phyloP scores from a whole-genome alignment of 305 asterid genomes.

The Solanum aculeatissimum region DNA sequence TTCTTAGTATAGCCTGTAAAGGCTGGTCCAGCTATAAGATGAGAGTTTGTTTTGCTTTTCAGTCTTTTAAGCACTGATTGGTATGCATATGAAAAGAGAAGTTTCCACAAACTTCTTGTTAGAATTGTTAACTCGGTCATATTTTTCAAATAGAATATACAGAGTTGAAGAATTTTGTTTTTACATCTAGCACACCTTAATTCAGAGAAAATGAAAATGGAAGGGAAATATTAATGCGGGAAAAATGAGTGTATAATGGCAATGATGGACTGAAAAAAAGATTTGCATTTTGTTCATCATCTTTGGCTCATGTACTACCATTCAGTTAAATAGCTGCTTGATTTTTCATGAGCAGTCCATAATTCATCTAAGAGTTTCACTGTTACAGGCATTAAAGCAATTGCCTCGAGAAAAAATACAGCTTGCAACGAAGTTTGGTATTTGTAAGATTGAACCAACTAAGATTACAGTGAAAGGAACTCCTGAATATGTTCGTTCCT shows the following conservation, averaged over 20 bases:
- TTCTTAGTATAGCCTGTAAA: not conserved
- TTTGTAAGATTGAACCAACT: slow-evolving; percentile 7
- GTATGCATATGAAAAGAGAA: not conserved
- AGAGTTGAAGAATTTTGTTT: not conserved
- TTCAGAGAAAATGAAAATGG: not conserved
- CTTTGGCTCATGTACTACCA: not conserved
- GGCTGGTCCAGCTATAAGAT: not conserved
- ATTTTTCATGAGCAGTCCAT: not conserved
- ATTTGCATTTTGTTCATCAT: not conserved
- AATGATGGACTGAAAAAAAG: not conserved
- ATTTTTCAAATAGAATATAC: not conserved
- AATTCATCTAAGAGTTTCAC: not conserved
- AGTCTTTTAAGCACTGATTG: not conserved
- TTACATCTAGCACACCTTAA: not conserved
- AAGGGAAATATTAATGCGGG: not conserved
- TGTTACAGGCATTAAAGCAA: slow-evolving; percentile 41
- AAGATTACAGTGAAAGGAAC: slow-evolving; percentile 29
- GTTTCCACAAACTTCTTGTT: not conserved
- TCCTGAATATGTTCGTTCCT: slow-evolving; percentile 40
- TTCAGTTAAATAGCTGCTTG: not conserved
- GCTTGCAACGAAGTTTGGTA: slow-evolving; percentile 46
- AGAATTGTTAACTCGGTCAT: not conserved
- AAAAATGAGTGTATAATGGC: not conserved
- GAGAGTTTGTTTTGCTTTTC: not conserved
- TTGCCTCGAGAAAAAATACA: slow-evolving; percentile 40